Percentiles rank a stretch among this genome's conserved stretches.
Conservation (phyloP, 2,329 filamentous ascomycete genomes). For the Phaeoacremonium minimum region DNA sequence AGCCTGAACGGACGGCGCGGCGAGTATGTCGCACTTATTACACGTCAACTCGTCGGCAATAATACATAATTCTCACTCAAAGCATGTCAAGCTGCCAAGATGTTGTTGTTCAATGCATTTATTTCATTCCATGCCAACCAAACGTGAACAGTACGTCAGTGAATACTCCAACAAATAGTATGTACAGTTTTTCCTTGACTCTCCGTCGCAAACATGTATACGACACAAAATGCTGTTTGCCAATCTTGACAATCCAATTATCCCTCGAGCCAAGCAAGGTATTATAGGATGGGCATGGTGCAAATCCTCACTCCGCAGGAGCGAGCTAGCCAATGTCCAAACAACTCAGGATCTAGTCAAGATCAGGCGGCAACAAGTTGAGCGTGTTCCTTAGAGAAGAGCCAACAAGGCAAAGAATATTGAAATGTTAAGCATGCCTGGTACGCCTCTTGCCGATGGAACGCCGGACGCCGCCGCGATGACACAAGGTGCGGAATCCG, state of each 20-base stretch:
- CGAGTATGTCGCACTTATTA: no score
- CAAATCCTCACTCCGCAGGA: no score
- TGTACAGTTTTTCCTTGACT: slow-evolving; percentile 10
- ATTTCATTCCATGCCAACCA: slow-evolving; percentile 9
- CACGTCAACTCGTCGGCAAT: no score
- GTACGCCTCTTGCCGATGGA: slow-evolving; percentile 5
- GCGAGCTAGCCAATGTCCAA: slow-evolving; percentile 1
- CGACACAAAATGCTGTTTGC: slow-evolving; percentile 8
- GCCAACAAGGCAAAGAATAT: slow-evolving; percentile 4
- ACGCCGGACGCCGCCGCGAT: slow-evolving; percentile 12
- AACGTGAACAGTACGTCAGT: slow-evolving; percentile 7
- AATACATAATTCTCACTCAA: no score
- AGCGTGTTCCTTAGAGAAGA: slow-evolving; percentile 2
- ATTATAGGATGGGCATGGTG: slow-evolving; percentile 6
- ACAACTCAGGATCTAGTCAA: not conserved
- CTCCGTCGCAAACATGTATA: slow-evolving; percentile 6
- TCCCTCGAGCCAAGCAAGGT: slow-evolving; percentile 6
- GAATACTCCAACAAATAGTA: slow-evolving; percentile 10
- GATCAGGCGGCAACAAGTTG: slow-evolving; percentile 7
- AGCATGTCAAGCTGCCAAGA: slow-evolving; percentile 4
- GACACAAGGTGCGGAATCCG: slow-evolving; percentile 11
- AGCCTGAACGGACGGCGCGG: no score
- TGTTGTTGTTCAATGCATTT: slow-evolving; percentile 5
- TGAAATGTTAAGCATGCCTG: slow-evolving; percentile 4
- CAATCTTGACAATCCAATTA: slow-evolving; percentile 9